Base-by-base conservation (phyloP, 2,329 filamentous ascomycete species). In the Hypoxylon sp. region DNA sequence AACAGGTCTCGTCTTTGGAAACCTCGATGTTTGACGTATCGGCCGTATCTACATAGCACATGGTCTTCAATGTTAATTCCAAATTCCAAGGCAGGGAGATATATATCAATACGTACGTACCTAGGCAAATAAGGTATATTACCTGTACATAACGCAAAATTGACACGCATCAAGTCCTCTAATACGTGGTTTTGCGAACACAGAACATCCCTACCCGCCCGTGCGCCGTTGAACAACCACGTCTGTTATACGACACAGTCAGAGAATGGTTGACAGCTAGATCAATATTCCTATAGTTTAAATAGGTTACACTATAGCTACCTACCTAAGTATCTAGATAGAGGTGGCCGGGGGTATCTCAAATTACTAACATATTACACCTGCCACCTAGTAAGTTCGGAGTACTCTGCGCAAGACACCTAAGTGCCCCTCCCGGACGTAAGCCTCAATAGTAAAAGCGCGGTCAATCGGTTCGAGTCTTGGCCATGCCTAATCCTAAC, bases 371-470 rank as follows among this genome's bases (percentile, higher is more conserved):
- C n/a, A n/a, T n/a, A n/a, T n/a, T n/a, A n/a, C n/a, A n/a, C n/a
- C n/a, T n/a, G n/a, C n/a, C n/a, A n/a, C n/a, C n/a, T n/a, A 19
- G 37, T 16, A 39, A 39, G 14, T 39, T 39, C 6, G 6, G 25
- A 27, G n/a, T n/a, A n/a, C n/a, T n/a, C n/a, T n/a, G n/a, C n/a
- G n/a, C n/a, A n/a, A n/a, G n/a, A n/a, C n/a, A 39, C 14, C 5
- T 21, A 11, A 23, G n/a, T 50, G 29, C 55, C 50, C 50, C 46
- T 55, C 34, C 37, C 50, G 16, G 48, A 11, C 55, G 55, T 52
- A 67, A 61, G 45, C 60, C 55, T 53, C 37, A 41, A 60, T 61
- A 51, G 64, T 64, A 55, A 59, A 67, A n/a, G 27, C 47, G 47
- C 60, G 60, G 52, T 63, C 41, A 3, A 30, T 27, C 25, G 11